A percentile compares a stretch with the other conserved stretches of the same genome.
phyloP scores from a whole-genome alignment of 2,329 filamentous ascomycete genomes.

The Penicillium sp. region DNA sequence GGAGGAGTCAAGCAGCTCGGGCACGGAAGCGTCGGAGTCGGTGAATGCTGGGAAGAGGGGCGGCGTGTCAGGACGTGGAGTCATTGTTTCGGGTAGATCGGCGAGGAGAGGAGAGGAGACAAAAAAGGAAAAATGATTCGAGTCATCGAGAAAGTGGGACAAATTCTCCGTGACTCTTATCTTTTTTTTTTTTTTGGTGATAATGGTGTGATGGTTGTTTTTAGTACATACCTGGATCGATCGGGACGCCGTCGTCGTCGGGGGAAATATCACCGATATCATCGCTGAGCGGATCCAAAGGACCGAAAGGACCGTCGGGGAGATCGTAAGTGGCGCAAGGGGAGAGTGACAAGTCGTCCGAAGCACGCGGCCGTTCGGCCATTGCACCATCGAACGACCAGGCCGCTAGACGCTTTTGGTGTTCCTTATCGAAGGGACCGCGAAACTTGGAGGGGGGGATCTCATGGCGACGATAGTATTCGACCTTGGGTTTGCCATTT shows the following conservation, averaged over 20 bases:
- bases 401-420: slow-evolving; percentile 51
- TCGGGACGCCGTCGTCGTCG: slow-evolving; percentile 33
- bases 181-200: not conserved
- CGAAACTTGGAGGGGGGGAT: slow-evolving; percentile 57
- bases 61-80: slow-evolving; percentile 17
- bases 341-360: slow-evolving; percentile 43
- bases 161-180: not conserved
- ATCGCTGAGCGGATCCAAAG: slow-evolving; percentile 26
- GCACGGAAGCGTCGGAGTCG: slow-evolving; percentile 21
- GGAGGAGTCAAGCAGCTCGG: slow-evolving; percentile 32
- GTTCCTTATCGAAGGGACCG: slow-evolving; percentile 55
- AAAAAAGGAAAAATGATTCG: slow-evolving; percentile 1
- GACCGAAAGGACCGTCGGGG: slow-evolving; percentile 19
- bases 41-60: slow-evolving; percentile 8
- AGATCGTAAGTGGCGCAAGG: slow-evolving; percentile 42
- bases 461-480: slow-evolving; percentile 57
- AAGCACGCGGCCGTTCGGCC: slow-evolving; percentile 42
- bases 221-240: slow-evolving; percentile 31
- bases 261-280: slow-evolving; percentile 31
- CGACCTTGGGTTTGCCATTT: slow-evolving; percentile 49
- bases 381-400: slow-evolving; percentile 52
- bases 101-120: too few species aligned
- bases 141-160: not conserved
- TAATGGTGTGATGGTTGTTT: not conserved
- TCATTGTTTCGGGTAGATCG: slow-evolving; percentile 4